These are phyloP conservation scores for Penicillium samsonianum DNA, from an alignment of 495 filamentous ascomycete genomes.

Conservation along the genomic window DNA sequence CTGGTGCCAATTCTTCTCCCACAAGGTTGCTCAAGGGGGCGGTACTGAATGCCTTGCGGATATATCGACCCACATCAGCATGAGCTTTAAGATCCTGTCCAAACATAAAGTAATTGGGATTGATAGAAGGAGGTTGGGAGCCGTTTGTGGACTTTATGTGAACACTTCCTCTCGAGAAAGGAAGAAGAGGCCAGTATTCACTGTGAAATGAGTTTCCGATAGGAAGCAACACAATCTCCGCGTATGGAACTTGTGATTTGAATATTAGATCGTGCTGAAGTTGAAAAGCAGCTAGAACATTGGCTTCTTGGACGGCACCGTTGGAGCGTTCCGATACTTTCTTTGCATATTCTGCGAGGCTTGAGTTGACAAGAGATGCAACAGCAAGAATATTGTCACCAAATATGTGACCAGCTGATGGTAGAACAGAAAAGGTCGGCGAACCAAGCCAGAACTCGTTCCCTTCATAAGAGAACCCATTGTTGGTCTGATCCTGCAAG, in stretches of 20 bases:
- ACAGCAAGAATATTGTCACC: slow-evolving; percentile 29
- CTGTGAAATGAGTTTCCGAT: slow-evolving; percentile 21
- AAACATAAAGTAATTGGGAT: slow-evolving; percentile 33
- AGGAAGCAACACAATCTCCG: slow-evolving; percentile 37
- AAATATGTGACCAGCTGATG: slow-evolving; percentile 25
- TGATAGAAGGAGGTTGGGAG: slow-evolving; percentile 17
- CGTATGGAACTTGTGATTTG: slow-evolving; percentile 40
- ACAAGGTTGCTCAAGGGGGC: slow-evolving; percentile 21
- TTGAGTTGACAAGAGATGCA: slow-evolving; percentile 22
- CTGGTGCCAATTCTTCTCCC: slow-evolving; percentile 22
- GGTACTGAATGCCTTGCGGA: slow-evolving; percentile 24
- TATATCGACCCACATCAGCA: slow-evolving; percentile 26
- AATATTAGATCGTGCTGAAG: slow-evolving; percentile 48
- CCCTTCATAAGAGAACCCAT: slow-evolving; percentile 21
- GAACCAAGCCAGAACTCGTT: slow-evolving; percentile 19
- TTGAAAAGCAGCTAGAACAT: slow-evolving; percentile 31
- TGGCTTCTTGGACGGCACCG: slow-evolving; percentile 24
- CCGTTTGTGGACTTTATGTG: slow-evolving; percentile 28
- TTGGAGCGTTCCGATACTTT: slow-evolving; percentile 30
- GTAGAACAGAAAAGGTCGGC: slow-evolving; percentile 32
- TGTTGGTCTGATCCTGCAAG: slow-evolving; percentile 48
- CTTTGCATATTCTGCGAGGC: slow-evolving; percentile 31
- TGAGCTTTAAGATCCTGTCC: slow-evolving; percentile 23
- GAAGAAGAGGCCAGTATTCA: slow-evolving; percentile 43
- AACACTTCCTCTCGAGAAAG: slow-evolving; percentile 53